Percentiles rank a stretch among this genome's conserved stretches.
phyloP scores from a whole-genome alignment of 495 filamentous ascomycete species.

The Thozetella sp. region DNA sequence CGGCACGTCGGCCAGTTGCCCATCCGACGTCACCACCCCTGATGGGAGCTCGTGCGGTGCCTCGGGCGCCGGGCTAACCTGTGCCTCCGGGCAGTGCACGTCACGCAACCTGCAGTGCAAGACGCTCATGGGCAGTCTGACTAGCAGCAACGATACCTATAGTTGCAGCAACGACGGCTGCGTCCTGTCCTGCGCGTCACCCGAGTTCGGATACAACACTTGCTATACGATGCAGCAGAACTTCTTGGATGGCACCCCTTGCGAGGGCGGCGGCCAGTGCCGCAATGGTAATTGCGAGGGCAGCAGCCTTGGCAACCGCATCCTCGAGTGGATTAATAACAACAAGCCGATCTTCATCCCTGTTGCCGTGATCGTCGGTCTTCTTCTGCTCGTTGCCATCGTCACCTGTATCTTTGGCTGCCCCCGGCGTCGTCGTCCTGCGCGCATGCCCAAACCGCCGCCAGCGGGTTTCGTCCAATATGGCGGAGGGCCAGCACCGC shows the following conservation, averaged over 20 bases:
- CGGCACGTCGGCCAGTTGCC: constrained; percentile 74
- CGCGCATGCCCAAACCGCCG: constrained; percentile 7
- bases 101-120: constrained; percentile 90
- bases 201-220: constrained; percentile 61
- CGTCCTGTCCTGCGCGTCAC: constrained; percentile 72
- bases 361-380: constrained; percentile 67
- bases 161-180: constrained; percentile 79
- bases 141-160: constrained; percentile 75
- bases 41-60: constrained; percentile 72
- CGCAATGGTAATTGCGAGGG: constrained; percentile 73
- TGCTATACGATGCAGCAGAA: constrained; percentile 85
- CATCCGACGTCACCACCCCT: constrained; percentile 64
- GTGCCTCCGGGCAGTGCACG: constrained; percentile 94
- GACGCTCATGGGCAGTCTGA: constrained; percentile 79
- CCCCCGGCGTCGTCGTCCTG: constrained; percentile 36
- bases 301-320: constrained; percentile 58
- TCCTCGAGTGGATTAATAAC: constrained; percentile 65
- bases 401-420: constrained; percentile 59
- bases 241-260: constrained; percentile 91
- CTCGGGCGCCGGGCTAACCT: constrained; percentile 60
- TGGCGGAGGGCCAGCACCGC: background rate
- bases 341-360: constrained; percentile 79
- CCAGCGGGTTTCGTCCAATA: constrained; percentile 2
- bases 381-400: constrained; percentile 64
- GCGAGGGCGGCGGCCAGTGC: constrained; percentile 80